These are phyloP conservation scores for Ambrosia hybrid DNA, from an alignment of 140 eudicot species.

Conservation along the genomic window DNA sequence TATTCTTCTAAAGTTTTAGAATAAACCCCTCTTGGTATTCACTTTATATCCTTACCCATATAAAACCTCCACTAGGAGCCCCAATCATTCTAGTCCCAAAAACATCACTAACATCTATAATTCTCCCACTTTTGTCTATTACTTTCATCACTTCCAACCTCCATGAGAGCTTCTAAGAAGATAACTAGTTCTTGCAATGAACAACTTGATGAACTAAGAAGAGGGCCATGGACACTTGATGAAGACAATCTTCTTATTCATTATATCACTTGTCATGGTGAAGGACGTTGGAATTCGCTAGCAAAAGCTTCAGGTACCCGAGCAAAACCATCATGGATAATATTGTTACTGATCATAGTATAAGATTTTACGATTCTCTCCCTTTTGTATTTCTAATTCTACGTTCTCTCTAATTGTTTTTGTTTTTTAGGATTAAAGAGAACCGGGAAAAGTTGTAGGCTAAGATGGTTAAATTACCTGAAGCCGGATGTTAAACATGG, in stretches of 20 bases:
- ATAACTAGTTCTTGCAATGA: slow-evolving; percentile 30
- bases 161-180: slow-evolving; percentile 38
- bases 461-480: slow-evolving; percentile 63
- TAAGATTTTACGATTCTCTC: background rate
- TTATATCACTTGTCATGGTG: slow-evolving; percentile 51
- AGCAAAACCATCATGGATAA: background rate
- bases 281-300: slow-evolving; percentile 56
- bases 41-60: slow-evolving; percentile 25
- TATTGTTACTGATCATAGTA: background rate
- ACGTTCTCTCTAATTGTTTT: background rate
- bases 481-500: slow-evolving; percentile 64
- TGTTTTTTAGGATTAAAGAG: slow-evolving; percentile 45
- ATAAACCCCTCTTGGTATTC: slow-evolving; percentile 30
- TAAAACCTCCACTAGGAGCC: slow-evolving; percentile 42
- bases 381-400: background rate
- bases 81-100: slow-evolving; percentile 30
- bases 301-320: slow-evolving; percentile 47
- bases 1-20: slow-evolving; percentile 24
- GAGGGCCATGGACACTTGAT: slow-evolving; percentile 63
- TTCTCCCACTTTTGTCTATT: slow-evolving; percentile 23
- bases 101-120: slow-evolving; percentile 16
- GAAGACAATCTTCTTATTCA: slow-evolving; percentile 50
- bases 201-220: slow-evolving; percentile 39
- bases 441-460: slow-evolving; percentile 64
- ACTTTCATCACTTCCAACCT: slow-evolving; percentile 7